These are phyloP conservation scores for Starmerella etchellsii DNA, from an alignment of 805 yeast species.

Conservation along the genomic window DNA sequence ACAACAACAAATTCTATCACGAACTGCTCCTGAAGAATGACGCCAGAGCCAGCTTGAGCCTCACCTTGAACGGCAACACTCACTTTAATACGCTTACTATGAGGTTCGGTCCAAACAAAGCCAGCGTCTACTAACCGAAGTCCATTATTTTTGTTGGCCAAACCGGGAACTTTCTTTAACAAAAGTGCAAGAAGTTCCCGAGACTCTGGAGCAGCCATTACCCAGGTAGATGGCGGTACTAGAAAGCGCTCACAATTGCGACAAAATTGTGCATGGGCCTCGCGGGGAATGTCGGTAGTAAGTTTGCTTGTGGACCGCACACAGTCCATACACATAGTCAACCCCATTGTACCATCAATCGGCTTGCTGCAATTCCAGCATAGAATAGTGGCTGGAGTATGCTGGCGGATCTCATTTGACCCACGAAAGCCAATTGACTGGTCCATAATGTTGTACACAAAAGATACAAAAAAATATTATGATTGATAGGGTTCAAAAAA, in stretches of 20 bases:
- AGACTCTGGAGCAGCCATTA: constrained; percentile 77
- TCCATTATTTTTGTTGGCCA: constrained; percentile 43
- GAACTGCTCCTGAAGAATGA: constrained; percentile 82
- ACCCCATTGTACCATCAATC: constrained; percentile 83
- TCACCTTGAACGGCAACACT: constrained; percentile 91
- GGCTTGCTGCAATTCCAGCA: constrained; percentile 99
- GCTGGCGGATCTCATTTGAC: constrained; percentile 13
- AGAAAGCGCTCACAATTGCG: constrained; percentile 93
- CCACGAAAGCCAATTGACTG: not conserved
- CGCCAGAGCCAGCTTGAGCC: constrained; percentile 57
- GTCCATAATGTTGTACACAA: too few species aligned
- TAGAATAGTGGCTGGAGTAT: constrained; percentile 60
- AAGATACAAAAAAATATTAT: too few species aligned
- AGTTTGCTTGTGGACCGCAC: constrained; percentile 85
- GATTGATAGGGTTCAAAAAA: too few species aligned
- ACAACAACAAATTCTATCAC: constrained; percentile 88
- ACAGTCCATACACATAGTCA: constrained; percentile 96
- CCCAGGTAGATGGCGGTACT: constrained; percentile 93
- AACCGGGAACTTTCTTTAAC: constrained; percentile 74
- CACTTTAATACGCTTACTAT: constrained; percentile 80
- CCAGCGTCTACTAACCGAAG: constrained; percentile 84
- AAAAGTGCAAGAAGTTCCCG: constrained; percentile 86
- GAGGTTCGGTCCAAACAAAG: constrained; percentile 96
- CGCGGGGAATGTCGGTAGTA: constrained; percentile 88
- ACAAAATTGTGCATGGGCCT: constrained; percentile 74